Percentiles rank a stretch among this genome's conserved stretches.
Evolutionary conservation across 2,329 filamentous ascomycete species (phyloP).

Genomic region (Penicillium sp.): DNA sequence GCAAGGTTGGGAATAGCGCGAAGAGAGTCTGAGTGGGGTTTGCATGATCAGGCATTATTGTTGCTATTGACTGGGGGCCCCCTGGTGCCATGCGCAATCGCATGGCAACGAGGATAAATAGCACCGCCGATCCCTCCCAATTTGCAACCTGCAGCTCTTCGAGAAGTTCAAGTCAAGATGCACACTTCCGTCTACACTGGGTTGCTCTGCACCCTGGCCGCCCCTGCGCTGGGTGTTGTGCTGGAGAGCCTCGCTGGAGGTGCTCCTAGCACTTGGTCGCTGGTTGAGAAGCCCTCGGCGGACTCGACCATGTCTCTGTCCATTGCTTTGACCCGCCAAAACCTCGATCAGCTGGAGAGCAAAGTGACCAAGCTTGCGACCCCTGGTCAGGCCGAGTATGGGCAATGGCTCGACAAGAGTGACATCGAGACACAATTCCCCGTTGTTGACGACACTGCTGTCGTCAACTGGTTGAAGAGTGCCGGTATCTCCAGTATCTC

Average conservation of each 20-base stretch:
- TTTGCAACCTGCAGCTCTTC: not conserved
- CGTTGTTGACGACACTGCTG: conserved; percentile 35
- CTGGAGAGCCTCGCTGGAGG: conserved; percentile 20
- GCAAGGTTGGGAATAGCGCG: not conserved
- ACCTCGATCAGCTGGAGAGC: conserved; percentile 39
- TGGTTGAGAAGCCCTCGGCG: conserved; percentile 12
- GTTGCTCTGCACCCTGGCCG: conserved; percentile 21
- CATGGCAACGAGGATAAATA: conserved; percentile 9
- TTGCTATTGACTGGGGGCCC: not conserved
- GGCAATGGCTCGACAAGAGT: conserved; percentile 47
- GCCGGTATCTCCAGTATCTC: conserved; percentile 38
- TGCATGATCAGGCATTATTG: not conserved
- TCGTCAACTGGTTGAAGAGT: conserved; percentile 46
- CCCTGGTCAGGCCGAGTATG: conserved; percentile 48
- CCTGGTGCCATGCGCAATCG: not conserved
- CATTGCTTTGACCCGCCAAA: conserved; percentile 25
- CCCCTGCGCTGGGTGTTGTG: conserved; percentile 17
- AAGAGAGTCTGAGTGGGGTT: not conserved
- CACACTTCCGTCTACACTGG: conserved; percentile 16
- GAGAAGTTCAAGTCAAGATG: conserved; percentile 7
- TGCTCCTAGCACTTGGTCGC: conserved; percentile 19
- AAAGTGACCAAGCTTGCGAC: conserved; percentile 45
- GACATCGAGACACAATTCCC: conserved; percentile 46
- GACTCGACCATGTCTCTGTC: conserved; percentile 19
- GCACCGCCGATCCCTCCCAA: conserved; percentile 2